Conservation (phyloP, 192 early-diverging fungal species). For the Coemansia guatemalensis region DNA sequence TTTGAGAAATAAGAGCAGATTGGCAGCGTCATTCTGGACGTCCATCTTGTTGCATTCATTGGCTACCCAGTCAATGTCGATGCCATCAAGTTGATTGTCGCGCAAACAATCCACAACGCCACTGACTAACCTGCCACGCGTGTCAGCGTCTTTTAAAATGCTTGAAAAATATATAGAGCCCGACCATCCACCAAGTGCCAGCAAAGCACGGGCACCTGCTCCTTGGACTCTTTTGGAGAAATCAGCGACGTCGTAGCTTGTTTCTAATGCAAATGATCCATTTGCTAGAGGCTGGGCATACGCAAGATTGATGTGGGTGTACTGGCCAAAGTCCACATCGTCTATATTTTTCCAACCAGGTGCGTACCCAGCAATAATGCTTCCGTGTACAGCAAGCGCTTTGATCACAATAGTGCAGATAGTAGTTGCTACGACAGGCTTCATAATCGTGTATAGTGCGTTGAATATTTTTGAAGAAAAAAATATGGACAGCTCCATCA, state of each 20-base stretch:
- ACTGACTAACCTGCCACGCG: conserved; percentile 35
- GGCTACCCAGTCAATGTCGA: conserved; percentile 68
- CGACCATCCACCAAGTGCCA: conserved; percentile 77
- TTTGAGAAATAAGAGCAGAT: conserved; percentile 59
- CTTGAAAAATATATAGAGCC: conserved; percentile 63
- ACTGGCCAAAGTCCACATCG: conserved; percentile 32
- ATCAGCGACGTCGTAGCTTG: conserved; percentile 21
- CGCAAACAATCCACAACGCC: conserved; percentile 47
- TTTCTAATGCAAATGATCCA: conserved; percentile 26
- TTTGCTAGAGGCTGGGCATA: conserved; percentile 52
- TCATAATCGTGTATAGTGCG: background rate
- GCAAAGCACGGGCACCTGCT: conserved; percentile 47
- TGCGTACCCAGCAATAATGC: conserved; percentile 44
- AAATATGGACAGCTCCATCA: background rate
- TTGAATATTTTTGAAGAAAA: background rate
- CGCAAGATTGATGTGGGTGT: conserved; percentile 64
- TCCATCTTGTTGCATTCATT: conserved; percentile 61
- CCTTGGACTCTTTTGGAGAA: conserved; percentile 26
- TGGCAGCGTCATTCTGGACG: conserved; percentile 58
- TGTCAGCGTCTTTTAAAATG: conserved; percentile 41
- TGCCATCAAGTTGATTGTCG: conserved; percentile 56
- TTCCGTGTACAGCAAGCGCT: background rate
- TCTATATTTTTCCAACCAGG: conserved; percentile 38
- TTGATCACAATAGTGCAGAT: background rate
- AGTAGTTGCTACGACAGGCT: background rate